These are phyloP conservation scores for Phytophthora cryptogea DNA, from an alignment of 352 stramenopile genomes.

Conservation along the genomic window DNA sequence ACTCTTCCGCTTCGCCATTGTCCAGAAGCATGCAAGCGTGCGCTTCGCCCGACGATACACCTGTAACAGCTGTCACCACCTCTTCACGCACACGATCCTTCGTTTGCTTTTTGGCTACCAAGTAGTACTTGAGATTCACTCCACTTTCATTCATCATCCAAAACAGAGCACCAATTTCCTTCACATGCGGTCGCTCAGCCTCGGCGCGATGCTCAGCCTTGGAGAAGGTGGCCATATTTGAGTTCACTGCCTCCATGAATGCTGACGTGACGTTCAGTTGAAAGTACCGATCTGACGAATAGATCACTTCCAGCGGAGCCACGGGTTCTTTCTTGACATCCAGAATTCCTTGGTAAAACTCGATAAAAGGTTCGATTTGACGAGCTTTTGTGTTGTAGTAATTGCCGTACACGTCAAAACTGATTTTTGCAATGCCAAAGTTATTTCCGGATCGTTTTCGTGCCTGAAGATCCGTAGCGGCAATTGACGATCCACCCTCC, in stretches of 20 bases:
- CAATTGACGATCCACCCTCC: slow-evolving; percentile 48
- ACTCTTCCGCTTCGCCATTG: slow-evolving; percentile 72
- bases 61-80: slow-evolving; percentile 56
- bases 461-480: slow-evolving; percentile 41
- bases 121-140: slow-evolving; percentile 79
- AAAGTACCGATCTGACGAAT: slow-evolving; percentile 84
- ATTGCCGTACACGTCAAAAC: slow-evolving; percentile 86
- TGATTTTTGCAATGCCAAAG: slow-evolving; percentile 75
- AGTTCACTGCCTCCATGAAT: slow-evolving; percentile 84
- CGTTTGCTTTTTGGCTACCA: slow-evolving; percentile 72
- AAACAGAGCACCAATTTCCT: slow-evolving; percentile 80
- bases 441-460: slow-evolving; percentile 61
- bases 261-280: slow-evolving; percentile 85
- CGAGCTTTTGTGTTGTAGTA: slow-evolving; percentile 86
- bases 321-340: slow-evolving; percentile 80
- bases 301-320: slow-evolving; percentile 65
- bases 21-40: slow-evolving; percentile 70
- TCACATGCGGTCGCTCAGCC: slow-evolving; percentile 73
- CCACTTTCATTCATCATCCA: slow-evolving; percentile 88
- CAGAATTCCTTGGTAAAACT: slow-evolving; percentile 83
- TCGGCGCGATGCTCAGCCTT: slow-evolving; percentile 52
- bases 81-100: slow-evolving; percentile 56
- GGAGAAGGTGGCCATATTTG: slow-evolving; percentile 67
- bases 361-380: slow-evolving; percentile 84
- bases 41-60: slow-evolving; percentile 51